Percentiles rank a stretch among this genome's conserved stretches.
These are phyloP conservation scores for Diplocarpon mali DNA, from an alignment of 2,329 filamentous ascomycete genomes.

Conservation along the genomic window DNA sequence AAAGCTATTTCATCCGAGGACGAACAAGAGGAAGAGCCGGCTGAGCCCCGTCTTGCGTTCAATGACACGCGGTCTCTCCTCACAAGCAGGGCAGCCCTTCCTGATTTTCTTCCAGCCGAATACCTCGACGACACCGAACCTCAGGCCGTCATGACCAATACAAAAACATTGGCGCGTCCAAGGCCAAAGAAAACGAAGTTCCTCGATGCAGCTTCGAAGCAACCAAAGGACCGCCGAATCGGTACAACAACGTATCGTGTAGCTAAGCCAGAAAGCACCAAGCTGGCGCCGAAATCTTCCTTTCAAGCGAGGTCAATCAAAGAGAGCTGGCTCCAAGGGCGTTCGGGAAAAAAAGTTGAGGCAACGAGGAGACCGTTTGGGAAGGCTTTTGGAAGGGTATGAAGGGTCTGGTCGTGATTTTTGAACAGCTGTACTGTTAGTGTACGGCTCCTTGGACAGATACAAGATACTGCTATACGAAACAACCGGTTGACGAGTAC, in stretches of 20 bases:
- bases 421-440: too few species aligned
- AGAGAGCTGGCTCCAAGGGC: conserved; percentile 23
- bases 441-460: too few species aligned
- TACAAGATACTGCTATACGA: too few species aligned
- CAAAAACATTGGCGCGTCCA: background rate
- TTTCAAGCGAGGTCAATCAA: conserved; percentile 19
- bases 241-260: conserved; percentile 26
- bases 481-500: too few species aligned
- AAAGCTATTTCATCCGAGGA: background rate
- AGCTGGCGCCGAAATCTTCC: conserved; percentile 23
- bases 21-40: background rate
- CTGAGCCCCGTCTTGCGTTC: background rate
- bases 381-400: conserved; percentile 20
- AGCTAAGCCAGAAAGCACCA: conserved; percentile 10
- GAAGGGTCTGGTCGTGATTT: background rate
- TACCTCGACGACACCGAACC: conserved; percentile 22
- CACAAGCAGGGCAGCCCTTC: conserved; percentile 11
- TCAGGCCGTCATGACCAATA: conserved; percentile 3
- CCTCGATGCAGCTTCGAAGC: conserved; percentile 18
- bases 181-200: conserved; percentile 24
- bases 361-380: conserved; percentile 17
- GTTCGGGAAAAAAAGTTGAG: conserved; percentile 12
- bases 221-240: conserved; percentile 21
- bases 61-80: background rate
- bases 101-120: conserved; percentile 23